phyloP scores from a whole-genome alignment of 208 protist species.

The Leishmania tropica region DNA sequence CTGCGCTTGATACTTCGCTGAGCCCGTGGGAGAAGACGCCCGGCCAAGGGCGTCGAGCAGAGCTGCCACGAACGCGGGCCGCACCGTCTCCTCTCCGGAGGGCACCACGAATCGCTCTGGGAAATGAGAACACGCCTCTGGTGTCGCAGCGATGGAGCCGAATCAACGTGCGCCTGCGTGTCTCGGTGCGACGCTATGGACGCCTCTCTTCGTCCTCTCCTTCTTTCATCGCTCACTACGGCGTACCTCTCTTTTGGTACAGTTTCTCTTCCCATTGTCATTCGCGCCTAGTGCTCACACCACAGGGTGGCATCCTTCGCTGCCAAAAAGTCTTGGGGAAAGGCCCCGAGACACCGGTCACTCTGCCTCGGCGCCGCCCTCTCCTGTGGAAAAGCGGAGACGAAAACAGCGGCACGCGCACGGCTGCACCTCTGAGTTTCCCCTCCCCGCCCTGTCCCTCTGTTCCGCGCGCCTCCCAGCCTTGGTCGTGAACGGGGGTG shows the following conservation, averaged over 20 bases:
- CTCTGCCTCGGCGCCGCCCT: not conserved
- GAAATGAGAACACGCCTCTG: not conserved
- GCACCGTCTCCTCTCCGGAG: not conserved
- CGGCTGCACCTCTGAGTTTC: not conserved
- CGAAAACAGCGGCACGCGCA: not conserved
- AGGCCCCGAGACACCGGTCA: not conserved
- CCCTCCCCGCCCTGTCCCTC: not conserved
- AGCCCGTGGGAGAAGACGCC: not conserved
- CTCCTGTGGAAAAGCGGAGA: not conserved
- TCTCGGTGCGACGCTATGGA: not conserved
- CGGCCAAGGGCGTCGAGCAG: not conserved
- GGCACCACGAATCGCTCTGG: not conserved
- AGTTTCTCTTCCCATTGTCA: not conserved
- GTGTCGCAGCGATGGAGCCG: not conserved
- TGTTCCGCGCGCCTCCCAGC: not conserved
- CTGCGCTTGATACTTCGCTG: not conserved
- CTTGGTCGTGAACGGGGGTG: not conserved
- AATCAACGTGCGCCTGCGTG: not conserved
- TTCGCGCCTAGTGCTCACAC: not conserved
- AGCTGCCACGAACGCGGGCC: not conserved
- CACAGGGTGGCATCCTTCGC: not conserved
- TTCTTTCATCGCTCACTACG: not conserved
- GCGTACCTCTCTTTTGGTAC: not conserved
- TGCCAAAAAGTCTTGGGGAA: not conserved
- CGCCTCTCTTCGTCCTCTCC: not conserved